Conservation (phyloP, 164 flowering plant genomes). For the Stephania yunnanensis region DNA sequence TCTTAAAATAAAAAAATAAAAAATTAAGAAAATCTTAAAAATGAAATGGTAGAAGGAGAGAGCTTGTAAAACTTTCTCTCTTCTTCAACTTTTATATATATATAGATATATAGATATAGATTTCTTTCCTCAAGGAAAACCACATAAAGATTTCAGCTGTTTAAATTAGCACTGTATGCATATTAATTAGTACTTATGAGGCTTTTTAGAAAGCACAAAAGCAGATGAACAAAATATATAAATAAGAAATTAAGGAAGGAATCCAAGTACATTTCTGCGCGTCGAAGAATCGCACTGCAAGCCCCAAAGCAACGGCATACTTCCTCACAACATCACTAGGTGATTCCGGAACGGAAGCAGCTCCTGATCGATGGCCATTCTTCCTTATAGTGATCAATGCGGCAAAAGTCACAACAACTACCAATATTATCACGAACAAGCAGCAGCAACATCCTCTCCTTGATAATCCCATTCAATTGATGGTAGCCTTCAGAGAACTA, state of each 20-base stretch:
- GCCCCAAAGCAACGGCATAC: constrained; percentile 60
- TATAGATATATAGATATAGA: too few species aligned
- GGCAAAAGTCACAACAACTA: constrained; percentile 39
- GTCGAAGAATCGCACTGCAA: constrained; percentile 77
- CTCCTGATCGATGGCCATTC: constrained; percentile 19
- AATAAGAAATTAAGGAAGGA: background rate
- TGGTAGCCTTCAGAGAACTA: background rate
- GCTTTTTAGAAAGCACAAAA: too few species aligned
- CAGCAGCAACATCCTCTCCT: constrained; percentile 50
- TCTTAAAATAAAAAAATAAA: too few species aligned
- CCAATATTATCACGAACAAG: constrained; percentile 37
- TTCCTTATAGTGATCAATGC: constrained; percentile 32
- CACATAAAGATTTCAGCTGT: too few species aligned
- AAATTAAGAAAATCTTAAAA: too few species aligned
- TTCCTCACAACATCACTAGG: constrained; percentile 63
- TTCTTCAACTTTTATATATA: too few species aligned
- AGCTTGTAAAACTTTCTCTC: too few species aligned
- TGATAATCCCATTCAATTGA: constrained; percentile 38
- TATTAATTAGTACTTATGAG: too few species aligned
- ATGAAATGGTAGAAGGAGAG: too few species aligned
- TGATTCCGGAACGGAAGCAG: constrained; percentile 73
- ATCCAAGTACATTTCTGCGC: constrained; percentile 65
- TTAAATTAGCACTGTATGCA: too few species aligned
- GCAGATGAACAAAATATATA: background rate
- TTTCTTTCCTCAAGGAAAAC: too few species aligned